Evolutionary conservation across 371 early-diverging fungal genomes (phyloP), one percentile per base, ranked within the genome.

Genomic region (Actinomucor elegans): DNA sequence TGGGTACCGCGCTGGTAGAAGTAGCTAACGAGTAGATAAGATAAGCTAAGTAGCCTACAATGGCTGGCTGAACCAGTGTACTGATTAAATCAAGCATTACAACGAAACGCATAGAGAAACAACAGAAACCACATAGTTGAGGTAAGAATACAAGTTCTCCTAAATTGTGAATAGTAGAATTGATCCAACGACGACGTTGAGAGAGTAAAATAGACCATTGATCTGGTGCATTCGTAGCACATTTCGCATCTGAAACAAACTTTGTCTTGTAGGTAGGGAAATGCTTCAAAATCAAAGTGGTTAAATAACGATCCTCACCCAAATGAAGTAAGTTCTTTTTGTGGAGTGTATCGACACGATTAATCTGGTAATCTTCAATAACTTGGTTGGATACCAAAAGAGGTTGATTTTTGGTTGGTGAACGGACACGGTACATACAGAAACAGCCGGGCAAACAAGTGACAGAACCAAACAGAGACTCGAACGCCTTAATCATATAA

Each of bases 161-260:
- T 42, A 98, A 69, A 62, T 99, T 99, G 72, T 95, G 95, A 28
- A 98, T 88, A 0, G 99, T 99, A 7, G 96, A 96, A 69, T 99
- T 99, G 60, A 99, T 99, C 99, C 99, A 99, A 41, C 99, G 83
- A 64, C 99, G 89, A 55, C 99, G 87, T 67, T 99, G 99, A 2
- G 98, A 98, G 18, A 99, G 64, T 37, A 99, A 79, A 2, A 99
- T 91, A 27, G 81, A 75, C 87, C 97, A 99, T 57, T 80, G 83
- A 52, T 96, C 98, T 0, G 99, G 99, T 1, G 96, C 99, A 50
- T 85, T 87, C 15, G 99, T 99, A 52, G 86, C 84, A 69, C 99
- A 99, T 61, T 88, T 83, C 4, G 99, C 99, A 50, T 93, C 91
- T 4, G 97, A 86, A 1, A 94, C 91, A 79, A 99, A 99, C 58